Percentiles rank a stretch among this genome's conserved stretches.
Conservation (phyloP, 148 eudicot genomes). For the Vaccinium corymbosum region DNA sequence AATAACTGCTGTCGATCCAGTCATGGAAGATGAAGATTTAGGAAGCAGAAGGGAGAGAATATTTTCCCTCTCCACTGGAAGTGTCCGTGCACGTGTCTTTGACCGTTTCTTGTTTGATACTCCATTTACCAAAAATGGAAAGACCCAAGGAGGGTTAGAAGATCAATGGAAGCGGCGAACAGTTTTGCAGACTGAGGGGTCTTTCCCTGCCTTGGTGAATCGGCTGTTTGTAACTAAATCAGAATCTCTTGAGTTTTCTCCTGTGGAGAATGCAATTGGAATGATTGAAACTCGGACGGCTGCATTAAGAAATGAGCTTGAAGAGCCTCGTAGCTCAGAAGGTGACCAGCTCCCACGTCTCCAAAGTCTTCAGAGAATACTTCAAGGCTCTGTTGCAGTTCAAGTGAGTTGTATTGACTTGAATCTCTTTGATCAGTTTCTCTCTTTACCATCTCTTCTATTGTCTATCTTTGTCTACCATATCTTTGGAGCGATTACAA, state of each 20-base stretch:
- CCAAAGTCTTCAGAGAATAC: constrained; percentile 97
- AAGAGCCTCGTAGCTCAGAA: constrained; percentile 98
- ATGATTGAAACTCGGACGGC: constrained; percentile 99
- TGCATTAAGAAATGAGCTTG: constrained; percentile 92
- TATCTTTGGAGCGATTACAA: not conserved
- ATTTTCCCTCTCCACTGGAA: constrained; percentile 91
- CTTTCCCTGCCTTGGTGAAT: constrained; percentile 96
- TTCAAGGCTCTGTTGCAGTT: constrained; percentile 99
- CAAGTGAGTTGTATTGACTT: constrained; percentile 61
- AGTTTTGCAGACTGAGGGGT: constrained; percentile 92
- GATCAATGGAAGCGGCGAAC: constrained; percentile 99
- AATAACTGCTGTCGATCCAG: constrained; percentile 98
- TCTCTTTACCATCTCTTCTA: not conserved
- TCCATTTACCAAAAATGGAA: constrained; percentile 96
- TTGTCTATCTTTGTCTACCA: too few species aligned
- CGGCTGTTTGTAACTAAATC: constrained; percentile 83
- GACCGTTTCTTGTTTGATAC: constrained; percentile 96
- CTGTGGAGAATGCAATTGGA: constrained; percentile 98
- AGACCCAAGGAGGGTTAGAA: constrained; percentile 97
- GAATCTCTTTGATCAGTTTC: not conserved
- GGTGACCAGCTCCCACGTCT: constrained; percentile 99
- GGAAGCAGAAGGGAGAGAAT: constrained; percentile 99
- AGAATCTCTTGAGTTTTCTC: constrained; percentile 96
- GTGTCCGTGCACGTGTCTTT: constrained; percentile 96
- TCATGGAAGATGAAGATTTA: constrained; percentile 98